Conservation (phyloP, 768 basidiomycete genomes). For the Sistotremastrum suecicum region DNA sequence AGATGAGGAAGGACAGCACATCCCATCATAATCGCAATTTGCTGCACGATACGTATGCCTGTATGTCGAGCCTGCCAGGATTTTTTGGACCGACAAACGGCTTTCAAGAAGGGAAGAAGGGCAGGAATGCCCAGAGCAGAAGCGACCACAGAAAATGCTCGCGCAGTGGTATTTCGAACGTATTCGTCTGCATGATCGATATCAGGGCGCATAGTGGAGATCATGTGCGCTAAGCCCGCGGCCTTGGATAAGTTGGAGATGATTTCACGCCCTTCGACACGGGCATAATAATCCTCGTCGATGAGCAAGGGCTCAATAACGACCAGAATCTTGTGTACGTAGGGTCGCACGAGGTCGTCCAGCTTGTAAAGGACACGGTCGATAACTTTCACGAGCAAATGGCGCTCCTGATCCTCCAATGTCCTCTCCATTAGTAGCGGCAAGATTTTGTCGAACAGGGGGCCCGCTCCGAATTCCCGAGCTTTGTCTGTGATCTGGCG, state of each 20-base stretch:
- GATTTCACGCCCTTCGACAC: conserved; percentile 97
- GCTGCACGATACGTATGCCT: conserved; percentile 98
- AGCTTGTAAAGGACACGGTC: conserved; percentile 98
- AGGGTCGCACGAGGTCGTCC: conserved; percentile 95
- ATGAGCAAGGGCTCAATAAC: conserved; percentile 98
- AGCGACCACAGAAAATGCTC: conserved; percentile 97
- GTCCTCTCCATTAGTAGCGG: conserved; percentile 97
- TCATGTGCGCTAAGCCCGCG: conserved; percentile 98
- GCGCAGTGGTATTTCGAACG: conserved; percentile 96
- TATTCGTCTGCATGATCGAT: conserved; percentile 99
- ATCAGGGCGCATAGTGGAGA: conserved; percentile 99
- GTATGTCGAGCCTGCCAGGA: conserved; percentile 99
- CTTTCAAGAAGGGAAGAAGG: conserved; percentile 93
- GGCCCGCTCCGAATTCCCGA: conserved; percentile 94
- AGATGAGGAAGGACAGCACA: conserved; percentile 96
- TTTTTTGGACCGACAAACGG: conserved; percentile 97
- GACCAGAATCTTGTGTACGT: conserved; percentile 98
- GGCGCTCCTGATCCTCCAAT: conserved; percentile 95
- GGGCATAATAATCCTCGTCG: conserved; percentile 93
- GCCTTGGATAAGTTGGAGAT: conserved; percentile 98
- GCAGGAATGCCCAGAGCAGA: conserved; percentile 97
- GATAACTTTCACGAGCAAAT: conserved; percentile 96
- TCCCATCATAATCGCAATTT: conserved; percentile 99
- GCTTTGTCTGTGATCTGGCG: conserved; percentile 99
- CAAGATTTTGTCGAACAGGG: conserved; percentile 96